Evolutionary conservation across 345 rosid species (phyloP).

Genomic region (Aquilaria yunnanensis): DNA sequence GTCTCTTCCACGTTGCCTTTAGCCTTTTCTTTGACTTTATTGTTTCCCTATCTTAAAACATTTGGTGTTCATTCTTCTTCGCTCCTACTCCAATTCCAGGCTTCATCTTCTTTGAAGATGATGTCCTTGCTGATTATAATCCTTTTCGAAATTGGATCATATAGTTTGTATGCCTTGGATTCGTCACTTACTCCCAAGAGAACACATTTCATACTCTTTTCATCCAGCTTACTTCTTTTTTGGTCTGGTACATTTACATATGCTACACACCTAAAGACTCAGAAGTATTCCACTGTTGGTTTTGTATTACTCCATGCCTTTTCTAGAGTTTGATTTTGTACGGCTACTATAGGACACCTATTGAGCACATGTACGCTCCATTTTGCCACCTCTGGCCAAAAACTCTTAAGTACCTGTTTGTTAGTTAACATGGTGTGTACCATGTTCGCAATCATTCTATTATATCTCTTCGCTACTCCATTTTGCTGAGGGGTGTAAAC

Average conservation of each 20-base stretch:
- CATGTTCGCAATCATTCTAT: conserved; percentile 9
- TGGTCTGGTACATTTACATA: conserved; percentile 1
- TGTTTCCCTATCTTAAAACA: too few species aligned
- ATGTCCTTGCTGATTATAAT: background rate
- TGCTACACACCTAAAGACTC: conserved; percentile 1
- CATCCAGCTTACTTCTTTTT: background rate
- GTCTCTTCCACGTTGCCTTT: too few species aligned
- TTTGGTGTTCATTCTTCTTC: too few species aligned
- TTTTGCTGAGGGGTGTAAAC: conserved; percentile 7
- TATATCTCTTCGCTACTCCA: background rate
- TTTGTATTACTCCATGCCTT: conserved; percentile 4
- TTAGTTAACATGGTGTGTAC: conserved; percentile 1
- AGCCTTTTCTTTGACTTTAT: too few species aligned
- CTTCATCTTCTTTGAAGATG: conserved; percentile 3
- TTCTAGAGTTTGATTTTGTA: background rate
- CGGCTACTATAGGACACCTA: conserved; percentile 1
- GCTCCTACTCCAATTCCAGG: too few species aligned
- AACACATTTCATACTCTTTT: too few species aligned
- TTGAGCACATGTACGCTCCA: conserved; percentile 5
- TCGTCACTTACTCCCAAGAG: too few species aligned
- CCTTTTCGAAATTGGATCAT: too few species aligned
- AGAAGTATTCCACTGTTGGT: conserved; percentile 8
- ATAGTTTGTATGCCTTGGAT: too few species aligned
- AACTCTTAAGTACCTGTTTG: conserved; percentile 2
- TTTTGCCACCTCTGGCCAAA: conserved; percentile 9